Conservation (phyloP, 148 eudicot species). For the Nepenthes gracilis region DNA sequence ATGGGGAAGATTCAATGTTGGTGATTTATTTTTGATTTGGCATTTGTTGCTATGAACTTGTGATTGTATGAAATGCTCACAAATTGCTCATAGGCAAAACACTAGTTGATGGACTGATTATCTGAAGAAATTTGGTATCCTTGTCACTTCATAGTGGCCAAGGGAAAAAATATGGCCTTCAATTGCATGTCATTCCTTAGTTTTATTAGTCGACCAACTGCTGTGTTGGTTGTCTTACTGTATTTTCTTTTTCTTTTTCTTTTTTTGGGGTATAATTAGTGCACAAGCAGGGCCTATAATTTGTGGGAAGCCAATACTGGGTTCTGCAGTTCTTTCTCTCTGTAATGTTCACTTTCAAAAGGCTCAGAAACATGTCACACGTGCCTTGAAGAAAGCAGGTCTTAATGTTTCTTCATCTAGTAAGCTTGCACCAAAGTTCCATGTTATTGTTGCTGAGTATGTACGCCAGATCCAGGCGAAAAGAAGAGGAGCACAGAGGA, state of each 20-base stretch:
- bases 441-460: slow-evolving; percentile 36
- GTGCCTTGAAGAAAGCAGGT: slow-evolving; percentile 43
- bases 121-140: too few relatives aligned
- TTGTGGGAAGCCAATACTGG: slow-evolving; percentile 45
- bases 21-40: too few relatives aligned
- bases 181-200: too few relatives aligned
- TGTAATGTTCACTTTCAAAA: slow-evolving; percentile 37
- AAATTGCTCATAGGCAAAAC: too few relatives aligned
- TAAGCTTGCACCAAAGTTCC: slow-evolving; percentile 41
- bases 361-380: slow-evolving; percentile 29
- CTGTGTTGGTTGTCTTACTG: too few relatives aligned
- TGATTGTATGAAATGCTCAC: too few relatives aligned
- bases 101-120: too few relatives aligned
- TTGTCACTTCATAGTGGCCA: too few relatives aligned
- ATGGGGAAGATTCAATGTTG: too few relatives aligned
- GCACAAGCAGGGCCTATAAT: slow-evolving; percentile 44
- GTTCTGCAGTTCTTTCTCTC: slow-evolving; percentile 24
- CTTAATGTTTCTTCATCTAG: slow-evolving; percentile 31
- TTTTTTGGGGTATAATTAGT: slow-evolving; percentile 15
- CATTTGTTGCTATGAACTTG: too few relatives aligned
- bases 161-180: too few relatives aligned
- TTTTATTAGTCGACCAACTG: too few relatives aligned
- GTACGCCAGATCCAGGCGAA: slow-evolving; percentile 33
- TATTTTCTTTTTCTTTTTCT: background rate
- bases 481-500: slow-evolving; percentile 27